Base-by-base conservation (phyloP, 371 early-diverging fungal species). In the Mucor indicus region DNA sequence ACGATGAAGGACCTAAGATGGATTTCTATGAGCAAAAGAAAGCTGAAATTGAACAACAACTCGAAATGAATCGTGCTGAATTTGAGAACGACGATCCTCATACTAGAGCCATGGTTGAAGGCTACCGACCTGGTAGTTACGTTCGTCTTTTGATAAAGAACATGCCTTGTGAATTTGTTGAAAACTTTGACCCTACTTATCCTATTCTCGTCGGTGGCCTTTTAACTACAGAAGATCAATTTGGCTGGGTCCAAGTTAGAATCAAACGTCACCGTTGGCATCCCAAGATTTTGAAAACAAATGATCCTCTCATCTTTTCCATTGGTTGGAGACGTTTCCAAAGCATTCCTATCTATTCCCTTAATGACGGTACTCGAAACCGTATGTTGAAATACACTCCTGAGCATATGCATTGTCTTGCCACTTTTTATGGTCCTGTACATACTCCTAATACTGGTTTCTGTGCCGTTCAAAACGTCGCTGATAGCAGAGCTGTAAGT, bases 311-410 rank as follows among this genome's bases (percentile, higher is more conserved):
- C 32, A 90, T 98, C 47, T 88, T 98, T 50, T 98, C 99, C 5
- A 72, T 99, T 43, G 99, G 99, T 15, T 99, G 99, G 99, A 83
- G 97, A 32, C 90, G 99, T 42, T 95, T 97, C 85, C 98, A 98
- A 67, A 90, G 90, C 30, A 86, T 96, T 50, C 99, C 99, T 3
- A 72, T 96, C 30, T 99, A 93, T 72, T 96, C 93, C 30, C 72
- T 96, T 32, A 87, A 94, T 66, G 96, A 94, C 61, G 90, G 91
- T 35, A 92, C 87, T 30, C 82, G 98, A 38, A 98, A 97, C 72
- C 85, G 96, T 49, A 91, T 98, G 93, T 81, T 99, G 38, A 99
- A 99, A 72, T 98, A 99, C 69, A 96, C 98, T 5, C 98, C 98
- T 5, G 96, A 97, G 68, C 98, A 97, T 63, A 96, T 97, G 96